Evolutionary conservation across 1,284 basidiomycete species (phyloP).

Genomic region (Pseudozyma hubeiensis): DNA sequence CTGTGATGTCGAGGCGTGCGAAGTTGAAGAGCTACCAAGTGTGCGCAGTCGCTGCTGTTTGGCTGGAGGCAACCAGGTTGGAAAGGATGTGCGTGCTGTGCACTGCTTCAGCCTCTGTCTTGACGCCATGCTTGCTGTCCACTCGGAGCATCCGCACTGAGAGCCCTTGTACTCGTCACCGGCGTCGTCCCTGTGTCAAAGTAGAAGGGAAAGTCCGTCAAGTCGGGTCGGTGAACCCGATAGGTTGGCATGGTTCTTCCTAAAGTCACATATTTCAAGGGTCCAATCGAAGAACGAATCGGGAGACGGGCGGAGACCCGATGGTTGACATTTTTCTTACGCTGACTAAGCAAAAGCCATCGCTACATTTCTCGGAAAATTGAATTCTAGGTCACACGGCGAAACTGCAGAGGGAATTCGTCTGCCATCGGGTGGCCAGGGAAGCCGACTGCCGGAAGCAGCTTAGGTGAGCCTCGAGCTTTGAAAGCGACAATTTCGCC

Average conservation of each 20-base stretch:
- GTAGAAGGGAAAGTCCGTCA: not conserved
- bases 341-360: too few relatives aligned
- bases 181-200: not conserved
- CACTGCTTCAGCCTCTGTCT: constrained; percentile 1
- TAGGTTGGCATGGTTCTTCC: not conserved
- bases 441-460: constrained; percentile 30
- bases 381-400: too few relatives aligned
- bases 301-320: too few relatives aligned
- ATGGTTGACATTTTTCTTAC: too few relatives aligned
- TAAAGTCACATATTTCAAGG: not conserved
- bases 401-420: too few relatives aligned
- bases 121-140: constrained; percentile 6
- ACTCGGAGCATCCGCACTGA: too few relatives aligned
- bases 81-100: constrained; percentile 6
- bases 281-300: not conserved
- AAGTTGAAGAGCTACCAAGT: not conserved
- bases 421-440: constrained; percentile 13
- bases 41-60: constrained; percentile 6
- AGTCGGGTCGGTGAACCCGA: too few relatives aligned
- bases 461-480: constrained; percentile 17
- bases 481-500: not conserved
- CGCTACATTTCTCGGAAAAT: too few relatives aligned
- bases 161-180: too few relatives aligned
- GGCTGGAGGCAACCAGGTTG: not conserved
- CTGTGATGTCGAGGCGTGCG: not conserved